Conservation (phyloP, 352 stramenopile species). For the Halophytophthora batemanensis region DNA sequence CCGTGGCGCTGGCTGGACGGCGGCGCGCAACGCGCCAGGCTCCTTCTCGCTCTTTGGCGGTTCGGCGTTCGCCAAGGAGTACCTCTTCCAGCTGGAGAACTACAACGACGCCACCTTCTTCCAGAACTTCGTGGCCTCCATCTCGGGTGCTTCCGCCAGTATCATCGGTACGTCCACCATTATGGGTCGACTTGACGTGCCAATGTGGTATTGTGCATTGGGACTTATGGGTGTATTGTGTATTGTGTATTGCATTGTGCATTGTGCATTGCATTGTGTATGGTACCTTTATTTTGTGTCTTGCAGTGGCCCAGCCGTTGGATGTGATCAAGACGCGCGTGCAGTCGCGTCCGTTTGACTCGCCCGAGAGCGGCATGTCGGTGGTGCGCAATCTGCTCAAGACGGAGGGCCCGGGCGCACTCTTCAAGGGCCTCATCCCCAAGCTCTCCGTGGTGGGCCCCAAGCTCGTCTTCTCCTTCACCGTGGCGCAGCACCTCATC, state of each 20-base stretch:
- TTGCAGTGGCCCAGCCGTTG: constrained; percentile 86
- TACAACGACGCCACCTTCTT: constrained; percentile 90
- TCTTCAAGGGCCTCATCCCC: constrained; percentile 95
- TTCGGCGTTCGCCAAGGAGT: constrained; percentile 86
- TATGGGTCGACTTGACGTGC: neutral
- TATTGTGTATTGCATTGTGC: neutral
- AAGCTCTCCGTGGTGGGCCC: constrained; percentile 95
- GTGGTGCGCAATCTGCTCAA: constrained; percentile 93
- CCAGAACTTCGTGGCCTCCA: constrained; percentile 90
- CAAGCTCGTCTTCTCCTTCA: constrained; percentile 97
- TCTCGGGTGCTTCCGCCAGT: constrained; percentile 71
- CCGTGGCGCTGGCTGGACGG: constrained; percentile 89
- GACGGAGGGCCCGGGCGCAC: constrained; percentile 86
- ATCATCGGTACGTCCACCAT: constrained; percentile 66
- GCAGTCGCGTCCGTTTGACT: constrained; percentile 93
- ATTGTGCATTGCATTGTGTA: constrained; percentile 1
- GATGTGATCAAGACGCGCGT: constrained; percentile 97
- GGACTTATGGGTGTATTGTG: constrained; percentile 3
- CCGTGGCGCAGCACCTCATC: constrained; percentile 94
- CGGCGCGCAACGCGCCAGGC: constrained; percentile 92
- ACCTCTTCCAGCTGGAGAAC: constrained; percentile 89
- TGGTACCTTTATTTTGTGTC: neutral
- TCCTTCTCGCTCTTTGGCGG: constrained; percentile 95
- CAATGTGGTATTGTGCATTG: neutral
- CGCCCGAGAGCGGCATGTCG: constrained; percentile 86